Evolutionary conservation across 495 filamentous ascomycete genomes (phyloP), one percentile per base, ranked within the genome.

Genomic region (Penicillium soppii): DNA sequence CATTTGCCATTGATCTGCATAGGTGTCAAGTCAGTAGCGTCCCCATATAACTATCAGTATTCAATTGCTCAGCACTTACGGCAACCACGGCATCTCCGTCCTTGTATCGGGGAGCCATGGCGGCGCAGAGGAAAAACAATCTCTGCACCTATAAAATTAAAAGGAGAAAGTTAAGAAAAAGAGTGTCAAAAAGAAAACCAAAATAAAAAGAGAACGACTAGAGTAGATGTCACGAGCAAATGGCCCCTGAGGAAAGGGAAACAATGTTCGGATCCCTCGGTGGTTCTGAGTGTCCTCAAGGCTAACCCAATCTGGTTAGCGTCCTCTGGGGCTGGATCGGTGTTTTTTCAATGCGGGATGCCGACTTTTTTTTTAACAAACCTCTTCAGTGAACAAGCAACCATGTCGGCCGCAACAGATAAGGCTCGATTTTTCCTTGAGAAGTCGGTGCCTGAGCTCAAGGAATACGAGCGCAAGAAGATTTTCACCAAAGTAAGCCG

Each of bases 361-460:
- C 56, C 64, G 57, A 70, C 58, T 74, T 71, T 69, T 66, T 63
- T 60, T 56, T 57, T 51, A 40, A 32, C 20, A 37, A 15, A 33
- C 16, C 25, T 21, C 13, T 23, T 26, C 38, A 44, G 50, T 23
- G 38, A 51, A 29, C 46, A 17, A n/a, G 27, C 55, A 55, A 77
- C 35, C 43, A 96, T 96, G 91, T 82, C 90, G 1, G 82, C 81
- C 37, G 83, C 90, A 35, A 88, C 87, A 53, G 95, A 98, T 64
- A 97, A 96, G 71, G 92, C 92, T 15, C 88, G 92, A 22, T 97
- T 91, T 71, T 96, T 87, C 66, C 78, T 97, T 37, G 94, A 98
- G 72, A 85, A 90, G 53, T 88, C 88, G 5, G 89, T 95, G 29
- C 89, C 92, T 6, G 91, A 96, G 66, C 82, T 98, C 30, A 90